These are phyloP conservation scores for Smithsoniella earleae DNA, from an alignment of 163 green algal species.

Conservation along the genomic window DNA sequence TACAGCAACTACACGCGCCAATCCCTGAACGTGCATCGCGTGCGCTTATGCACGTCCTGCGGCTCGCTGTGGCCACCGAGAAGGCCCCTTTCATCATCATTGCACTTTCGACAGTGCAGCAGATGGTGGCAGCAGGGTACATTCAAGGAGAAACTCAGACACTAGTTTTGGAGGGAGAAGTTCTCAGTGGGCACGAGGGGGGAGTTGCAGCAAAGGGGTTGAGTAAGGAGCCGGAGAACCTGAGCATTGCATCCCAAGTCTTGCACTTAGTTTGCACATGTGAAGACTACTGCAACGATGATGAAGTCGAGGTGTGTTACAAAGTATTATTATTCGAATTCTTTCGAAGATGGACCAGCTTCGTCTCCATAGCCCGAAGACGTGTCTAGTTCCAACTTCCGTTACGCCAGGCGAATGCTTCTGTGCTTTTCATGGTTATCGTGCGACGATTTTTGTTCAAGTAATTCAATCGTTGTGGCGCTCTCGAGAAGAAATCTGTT, in stretches of 20 bases:
- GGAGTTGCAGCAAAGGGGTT: neutral
- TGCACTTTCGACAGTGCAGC: slow-evolving; percentile 72
- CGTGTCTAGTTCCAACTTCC: neutral
- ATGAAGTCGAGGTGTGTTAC: slow-evolving; percentile 20
- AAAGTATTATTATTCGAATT: neutral
- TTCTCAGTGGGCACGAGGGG: slow-evolving; percentile 31
- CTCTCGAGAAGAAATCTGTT: too few species aligned
- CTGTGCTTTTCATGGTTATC: neutral
- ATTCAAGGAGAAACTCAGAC: slow-evolving; percentile 39
- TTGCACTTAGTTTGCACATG: slow-evolving; percentile 35
- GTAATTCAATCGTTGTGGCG: too few species aligned
- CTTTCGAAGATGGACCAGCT: neutral
- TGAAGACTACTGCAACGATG: slow-evolving; percentile 26
- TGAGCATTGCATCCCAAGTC: slow-evolving; percentile 28
- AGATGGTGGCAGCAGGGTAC: slow-evolving; percentile 61
- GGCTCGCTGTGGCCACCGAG: slow-evolving; percentile 58
- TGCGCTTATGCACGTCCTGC: slow-evolving; percentile 53
- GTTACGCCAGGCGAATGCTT: neutral
- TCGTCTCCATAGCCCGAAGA: neutral
- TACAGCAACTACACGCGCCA: neutral
- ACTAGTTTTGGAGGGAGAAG: neutral
- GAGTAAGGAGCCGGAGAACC: slow-evolving; percentile 1
- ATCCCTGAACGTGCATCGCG: slow-evolving; percentile 30
- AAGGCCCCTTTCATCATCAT: slow-evolving; percentile 63
- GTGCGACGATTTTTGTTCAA: slow-evolving; percentile 19